A percentile compares a stretch with the other conserved stretches of the same genome.
These are phyloP conservation scores for Boechera divaricarpa DNA, from an alignment of 345 rosid genomes.

Conservation along the genomic window DNA sequence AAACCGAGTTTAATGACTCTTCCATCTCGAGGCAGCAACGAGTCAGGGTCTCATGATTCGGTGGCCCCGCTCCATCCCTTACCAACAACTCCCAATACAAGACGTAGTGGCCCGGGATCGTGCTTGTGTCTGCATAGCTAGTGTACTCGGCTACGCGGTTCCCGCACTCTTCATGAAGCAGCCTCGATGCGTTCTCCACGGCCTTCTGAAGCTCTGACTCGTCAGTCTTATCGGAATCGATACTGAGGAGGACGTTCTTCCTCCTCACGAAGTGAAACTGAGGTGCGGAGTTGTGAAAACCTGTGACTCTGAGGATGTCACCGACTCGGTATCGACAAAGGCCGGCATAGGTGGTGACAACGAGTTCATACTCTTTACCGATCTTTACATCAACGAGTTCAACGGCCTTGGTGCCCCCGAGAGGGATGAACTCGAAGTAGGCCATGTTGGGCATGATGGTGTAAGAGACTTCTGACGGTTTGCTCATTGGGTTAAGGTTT, in stretches of 20 bases:
- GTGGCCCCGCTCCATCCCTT: constrained; percentile 57
- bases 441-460: constrained; percentile 98
- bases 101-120: constrained; percentile 93
- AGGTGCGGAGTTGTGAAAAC: constrained; percentile 91
- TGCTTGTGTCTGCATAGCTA: constrained; percentile 76
- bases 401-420: constrained; percentile 46
- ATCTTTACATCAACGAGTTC: constrained; percentile 81
- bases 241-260: constrained; percentile 85
- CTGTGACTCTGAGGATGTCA: constrained; percentile 88
- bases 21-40: constrained; percentile 90
- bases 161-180: constrained; percentile 51
- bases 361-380: constrained; percentile 89
- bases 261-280: constrained; percentile 86
- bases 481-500: constrained; percentile 84
- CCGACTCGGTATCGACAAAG: constrained; percentile 89
- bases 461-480: constrained; percentile 85
- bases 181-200: constrained; percentile 66
- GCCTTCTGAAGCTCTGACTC: constrained; percentile 89
- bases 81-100: constrained; percentile 80
- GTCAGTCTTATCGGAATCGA: constrained; percentile 92
- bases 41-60: constrained; percentile 51
- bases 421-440: constrained; percentile 89
- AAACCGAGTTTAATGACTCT: constrained; percentile 87
- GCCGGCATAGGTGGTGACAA: constrained; percentile 89
- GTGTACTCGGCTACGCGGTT: constrained; percentile 91